Evolutionary conservation across 2,329 filamentous ascomycete species (phyloP).

Genomic region (Nemania sp.): DNA sequence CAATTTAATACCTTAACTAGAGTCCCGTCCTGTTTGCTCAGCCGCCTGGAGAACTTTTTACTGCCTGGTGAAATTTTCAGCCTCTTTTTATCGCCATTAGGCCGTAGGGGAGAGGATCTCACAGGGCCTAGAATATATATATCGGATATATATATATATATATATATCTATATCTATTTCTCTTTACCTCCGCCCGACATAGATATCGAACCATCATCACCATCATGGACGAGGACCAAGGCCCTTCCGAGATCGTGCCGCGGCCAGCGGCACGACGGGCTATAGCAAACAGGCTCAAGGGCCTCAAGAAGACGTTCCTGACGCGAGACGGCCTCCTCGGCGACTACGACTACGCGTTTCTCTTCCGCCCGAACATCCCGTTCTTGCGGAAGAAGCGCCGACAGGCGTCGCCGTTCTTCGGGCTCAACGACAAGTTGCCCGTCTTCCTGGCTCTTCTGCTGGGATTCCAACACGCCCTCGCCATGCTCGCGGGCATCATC

Average conservation of each 20-base stretch:
- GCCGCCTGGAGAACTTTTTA: neutral
- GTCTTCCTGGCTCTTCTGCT: conserved; percentile 74
- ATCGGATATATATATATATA: neutral
- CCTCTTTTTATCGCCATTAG: neutral
- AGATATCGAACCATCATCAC: neutral
- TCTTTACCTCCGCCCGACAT: too few species aligned
- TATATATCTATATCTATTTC: neutral
- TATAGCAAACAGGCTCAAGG: conserved; percentile 39
- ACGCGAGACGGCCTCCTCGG: conserved; percentile 77
- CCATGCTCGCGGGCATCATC: conserved; percentile 77
- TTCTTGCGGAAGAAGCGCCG: conserved; percentile 71
- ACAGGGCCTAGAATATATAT: neutral
- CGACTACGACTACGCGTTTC: conserved; percentile 86
- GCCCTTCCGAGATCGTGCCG: conserved; percentile 55
- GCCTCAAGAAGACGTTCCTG: conserved; percentile 50
- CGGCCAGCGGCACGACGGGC: conserved; percentile 42
- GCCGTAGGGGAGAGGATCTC: neutral
- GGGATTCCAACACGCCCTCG: conserved; percentile 77
- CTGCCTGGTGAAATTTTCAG: neutral
- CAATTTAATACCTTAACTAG: too few species aligned
- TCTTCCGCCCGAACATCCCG: conserved; percentile 81
- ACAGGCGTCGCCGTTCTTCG: conserved; percentile 76
- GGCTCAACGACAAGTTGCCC: conserved; percentile 79
- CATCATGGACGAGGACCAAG: conserved; percentile 61
- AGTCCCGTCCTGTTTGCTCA: neutral